Evolutionary conservation across 192 early-diverging fungal genomes (phyloP).

Genomic region (Coemansia sp.): DNA sequence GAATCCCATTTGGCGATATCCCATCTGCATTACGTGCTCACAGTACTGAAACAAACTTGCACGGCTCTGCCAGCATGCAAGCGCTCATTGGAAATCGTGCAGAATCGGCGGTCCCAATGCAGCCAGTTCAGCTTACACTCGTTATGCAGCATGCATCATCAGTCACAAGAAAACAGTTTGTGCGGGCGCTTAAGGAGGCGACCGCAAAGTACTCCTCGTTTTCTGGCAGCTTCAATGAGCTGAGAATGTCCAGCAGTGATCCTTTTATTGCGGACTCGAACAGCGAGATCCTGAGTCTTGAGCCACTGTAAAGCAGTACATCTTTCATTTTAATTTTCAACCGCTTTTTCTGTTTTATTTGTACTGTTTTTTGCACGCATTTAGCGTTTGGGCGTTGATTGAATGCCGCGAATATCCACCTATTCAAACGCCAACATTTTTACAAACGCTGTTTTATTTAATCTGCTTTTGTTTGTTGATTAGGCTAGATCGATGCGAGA

Average conservation of each 20-base stretch:
- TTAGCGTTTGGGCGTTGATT: no score
- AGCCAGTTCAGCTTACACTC: constrained; percentile 41
- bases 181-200: constrained; percentile 45
- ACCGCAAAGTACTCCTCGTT: constrained; percentile 11
- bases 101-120: constrained; percentile 12
- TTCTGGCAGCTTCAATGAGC: constrained; percentile 4
- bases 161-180: constrained; percentile 47
- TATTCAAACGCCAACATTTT: neutral
- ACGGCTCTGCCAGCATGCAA: constrained; percentile 2
- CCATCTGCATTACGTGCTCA: constrained; percentile 4
- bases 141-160: constrained; percentile 52
- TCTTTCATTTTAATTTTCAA: neutral
- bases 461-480: neutral
- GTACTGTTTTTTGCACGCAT: neutral
- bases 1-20: neutral
- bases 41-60: neutral
- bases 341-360: neutral
- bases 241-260: constrained; percentile 6
- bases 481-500: neutral
- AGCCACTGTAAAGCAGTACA: constrained; percentile 24
- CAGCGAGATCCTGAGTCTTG: constrained; percentile 40
- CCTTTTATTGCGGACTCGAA: constrained; percentile 20
- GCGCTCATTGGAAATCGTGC: constrained; percentile 10
- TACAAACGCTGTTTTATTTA: neutral
- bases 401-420: no score